Evolutionary conservation across 176 grass and related monocot genomes (phyloP), one percentile per base, ranked within the genome.

Genomic region (Rhynchospora tenuis): DNA sequence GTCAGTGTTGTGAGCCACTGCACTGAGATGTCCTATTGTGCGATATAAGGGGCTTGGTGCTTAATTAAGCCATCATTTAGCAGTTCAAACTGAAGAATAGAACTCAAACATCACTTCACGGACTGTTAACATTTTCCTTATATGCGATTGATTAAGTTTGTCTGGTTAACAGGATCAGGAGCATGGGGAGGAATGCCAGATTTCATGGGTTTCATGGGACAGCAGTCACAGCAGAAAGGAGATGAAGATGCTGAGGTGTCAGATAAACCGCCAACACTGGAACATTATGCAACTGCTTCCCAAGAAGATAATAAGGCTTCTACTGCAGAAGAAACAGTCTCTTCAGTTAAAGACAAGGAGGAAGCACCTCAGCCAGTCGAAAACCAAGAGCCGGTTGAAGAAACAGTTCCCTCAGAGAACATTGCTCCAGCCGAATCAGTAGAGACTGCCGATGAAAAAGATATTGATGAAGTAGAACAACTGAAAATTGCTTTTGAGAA

Each of bases 181-280:
- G 59, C 80, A 82, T 82, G 80, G 80, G 45, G 80, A 29, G 80
- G 43, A 66, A 82, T 82, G 80, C 80, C 80, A 14, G 80, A 82
- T 63, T 91, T 95, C 74, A 95, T 95, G 86, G 85, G 89, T 54
- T 95, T 99, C 81, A 99, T 99, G 93, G 95, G 95, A 24, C 85
- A 77, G 50, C 73, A 77, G 73, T 29, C 23, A 1, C 31, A 59
- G 14, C 60, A 99, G 0, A 92, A 83, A 79, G 91, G 67, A 54
- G 89, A 93, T 78, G 92, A 88, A 68, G 84, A 78, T 63, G 31
- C 80, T 68, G 85, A 92, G 79, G 69, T 50, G 65, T 87, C 89
- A 61, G 75, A 74, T 83, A 83, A 88, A 60, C 43, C 23, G 28
- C 86, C 78, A 56, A 58, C 82, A 57, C 67, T 71, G n/a, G 31